A percentile compares a stretch with the other conserved stretches of the same genome.
phyloP scores from a whole-genome alignment of 495 filamentous ascomycete species.

The Penicillium maclennaniae region DNA sequence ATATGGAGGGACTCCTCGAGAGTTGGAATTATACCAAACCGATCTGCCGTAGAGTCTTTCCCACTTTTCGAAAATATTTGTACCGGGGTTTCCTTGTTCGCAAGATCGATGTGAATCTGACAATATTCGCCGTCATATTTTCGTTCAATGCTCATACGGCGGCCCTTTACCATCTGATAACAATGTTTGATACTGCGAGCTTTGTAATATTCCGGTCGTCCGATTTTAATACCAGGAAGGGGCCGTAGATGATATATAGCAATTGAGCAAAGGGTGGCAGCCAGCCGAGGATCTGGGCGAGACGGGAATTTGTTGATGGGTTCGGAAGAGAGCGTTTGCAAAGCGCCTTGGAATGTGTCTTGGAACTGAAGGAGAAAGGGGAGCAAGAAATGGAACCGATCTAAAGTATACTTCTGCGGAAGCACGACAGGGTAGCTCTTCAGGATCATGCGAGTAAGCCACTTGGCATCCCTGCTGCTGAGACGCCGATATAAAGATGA shows the following conservation, averaged over 20 bases:
- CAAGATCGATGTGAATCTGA: constrained; percentile 76
- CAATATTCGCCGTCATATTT: constrained; percentile 91
- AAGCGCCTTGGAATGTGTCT: constrained; percentile 52
- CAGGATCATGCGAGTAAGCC: constrained; percentile 79
- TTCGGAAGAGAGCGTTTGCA: constrained; percentile 42
- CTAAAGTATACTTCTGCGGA: constrained; percentile 42
- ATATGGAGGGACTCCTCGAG: constrained; percentile 54
- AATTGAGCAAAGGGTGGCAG: constrained; percentile 28
- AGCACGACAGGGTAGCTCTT: constrained; percentile 68
- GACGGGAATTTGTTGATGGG: constrained; percentile 39
- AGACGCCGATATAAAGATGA: constrained; percentile 56
- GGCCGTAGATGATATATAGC: constrained; percentile 56
- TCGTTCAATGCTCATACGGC: constrained; percentile 67
- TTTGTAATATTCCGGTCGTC: constrained; percentile 67
- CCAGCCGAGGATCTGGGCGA: constrained; percentile 33
- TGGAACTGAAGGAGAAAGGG: constrained; percentile 65
- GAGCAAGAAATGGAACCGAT: constrained; percentile 53
- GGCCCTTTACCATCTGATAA: constrained; percentile 53
- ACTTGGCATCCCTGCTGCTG: constrained; percentile 74
- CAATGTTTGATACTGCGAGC: constrained; percentile 75
- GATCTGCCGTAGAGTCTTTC: constrained; percentile 77
- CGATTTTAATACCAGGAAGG: constrained; percentile 66
- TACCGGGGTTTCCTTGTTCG: constrained; percentile 51
- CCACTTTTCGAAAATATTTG: constrained; percentile 89
- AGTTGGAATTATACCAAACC: constrained; percentile 53